Evolutionary conservation across 225 moss, liverwort and hornwort genomes (phyloP), one percentile per base, ranked within the genome.

Genomic region (Bryoerythrophyllum caledonicum): DNA sequence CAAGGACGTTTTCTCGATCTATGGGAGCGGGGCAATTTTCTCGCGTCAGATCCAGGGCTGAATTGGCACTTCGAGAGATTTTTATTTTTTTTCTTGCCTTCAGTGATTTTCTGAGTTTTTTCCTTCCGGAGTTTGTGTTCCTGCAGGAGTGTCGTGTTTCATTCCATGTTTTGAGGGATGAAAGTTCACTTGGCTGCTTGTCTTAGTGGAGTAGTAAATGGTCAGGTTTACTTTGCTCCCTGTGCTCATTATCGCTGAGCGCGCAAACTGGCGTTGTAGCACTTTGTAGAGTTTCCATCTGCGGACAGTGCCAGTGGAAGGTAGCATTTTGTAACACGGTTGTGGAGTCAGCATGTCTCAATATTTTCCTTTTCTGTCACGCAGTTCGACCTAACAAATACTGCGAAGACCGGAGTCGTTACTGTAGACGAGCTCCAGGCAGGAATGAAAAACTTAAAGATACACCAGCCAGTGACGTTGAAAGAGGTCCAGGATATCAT

Each of bases 351-450:
- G 37, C 26, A 35, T 56, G 17, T 4, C 32, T 83, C 67, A 80
- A 10, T 10, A 20, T 32, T 56, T 56, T 26, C 72, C 4, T 57
- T 76, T 7, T 64, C 14, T 79, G 75, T 53, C 28, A 13, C 52
- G 72, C 91, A 99, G 99, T 99, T 95, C 35, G 95, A 99, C 65
- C 76, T 85, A 19, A 88, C 89, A 86, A 86, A 90, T 61, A 67
- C 80, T 23, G 74, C 38, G 52, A 92, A 78, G 63, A 79, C 91
- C 44, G 99, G 95, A n/a, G 54, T 88, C 15, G 75, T 95, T 41
- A 82, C 88, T 58, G 78, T 70, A 49, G 76, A 63, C 67, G 95
- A 99, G 82, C 80, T 99, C 76, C 87, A 88, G 32, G 52, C 82
- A 25, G 93, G 90, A 26, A 73, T 99, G 90, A 89, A 79, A 74